phyloP scores from a whole-genome alignment of 441 rosid species.

The Sinapis alba region DNA sequence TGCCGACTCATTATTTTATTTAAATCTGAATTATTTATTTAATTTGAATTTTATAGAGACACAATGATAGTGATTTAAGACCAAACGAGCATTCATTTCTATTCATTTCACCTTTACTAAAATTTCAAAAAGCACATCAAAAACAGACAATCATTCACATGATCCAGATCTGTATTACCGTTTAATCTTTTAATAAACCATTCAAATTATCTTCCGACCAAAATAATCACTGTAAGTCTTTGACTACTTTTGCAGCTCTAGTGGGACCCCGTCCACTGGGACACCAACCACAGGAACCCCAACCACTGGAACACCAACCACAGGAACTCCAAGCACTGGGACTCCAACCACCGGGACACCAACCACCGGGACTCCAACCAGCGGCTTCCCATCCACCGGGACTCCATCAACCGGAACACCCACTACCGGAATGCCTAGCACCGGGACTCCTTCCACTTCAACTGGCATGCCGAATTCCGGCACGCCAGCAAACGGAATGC shows the following conservation, averaged over 20 bases:
- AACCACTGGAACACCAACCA: no score
- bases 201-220: not conserved
- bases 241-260: slow-evolving; percentile 37
- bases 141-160: slow-evolving; percentile 29
- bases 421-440: slow-evolving; percentile 17
- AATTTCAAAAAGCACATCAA: not conserved
- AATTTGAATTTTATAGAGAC: slow-evolving; percentile 9
- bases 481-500: slow-evolving; percentile 34
- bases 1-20: not conserved
- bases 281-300: no score
- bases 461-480: slow-evolving; percentile 35
- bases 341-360: slow-evolving; percentile 1
- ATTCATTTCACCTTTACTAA: slow-evolving; percentile 20
- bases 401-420: slow-evolving; percentile 27
- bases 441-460: slow-evolving; percentile 25
- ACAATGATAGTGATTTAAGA: slow-evolving; percentile 34
- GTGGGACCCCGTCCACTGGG: slow-evolving; percentile 31
- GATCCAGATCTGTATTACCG: slow-evolving; percentile 20
- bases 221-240: slow-evolving; percentile 1
- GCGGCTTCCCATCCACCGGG: slow-evolving; percentile 24
- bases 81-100: slow-evolving; percentile 13
- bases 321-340: no score
- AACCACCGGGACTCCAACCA: not conserved
- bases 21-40: not conserved
- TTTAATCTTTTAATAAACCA: not conserved